Evolutionary conservation across 768 basidiomycete genomes (phyloP).

Genomic region (Termitomyces sp.): DNA sequence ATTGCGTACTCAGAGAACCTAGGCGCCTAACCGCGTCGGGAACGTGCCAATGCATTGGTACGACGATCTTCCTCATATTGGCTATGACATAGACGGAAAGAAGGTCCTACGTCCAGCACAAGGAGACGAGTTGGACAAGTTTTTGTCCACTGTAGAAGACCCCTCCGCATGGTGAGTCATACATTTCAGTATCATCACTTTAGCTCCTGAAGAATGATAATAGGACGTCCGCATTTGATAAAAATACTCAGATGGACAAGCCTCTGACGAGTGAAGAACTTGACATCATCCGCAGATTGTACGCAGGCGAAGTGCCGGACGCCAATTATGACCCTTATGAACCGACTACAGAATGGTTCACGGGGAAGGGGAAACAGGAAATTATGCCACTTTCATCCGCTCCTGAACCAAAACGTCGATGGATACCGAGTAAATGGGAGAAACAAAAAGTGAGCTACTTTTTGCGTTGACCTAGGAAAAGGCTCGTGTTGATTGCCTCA

Average conservation of each 20-base stretch:
- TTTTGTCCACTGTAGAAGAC: slow-evolving; percentile 90
- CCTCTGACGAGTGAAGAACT: slow-evolving; percentile 87
- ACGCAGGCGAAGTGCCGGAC: slow-evolving; percentile 90
- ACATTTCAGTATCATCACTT: not conserved
- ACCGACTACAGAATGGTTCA: slow-evolving; percentile 95
- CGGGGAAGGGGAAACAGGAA: slow-evolving; percentile 92
- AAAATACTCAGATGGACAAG: slow-evolving; percentile 79
- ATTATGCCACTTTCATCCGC: slow-evolving; percentile 89
- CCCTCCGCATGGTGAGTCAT: slow-evolving; percentile 76
- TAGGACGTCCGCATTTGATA: slow-evolving; percentile 93
- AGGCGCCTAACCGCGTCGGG: slow-evolving; percentile 95
- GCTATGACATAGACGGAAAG: slow-evolving; percentile 94
- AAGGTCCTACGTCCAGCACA: slow-evolving; percentile 90
- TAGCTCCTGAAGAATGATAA: not conserved
- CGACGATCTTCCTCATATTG: slow-evolving; percentile 98
- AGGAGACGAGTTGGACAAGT: slow-evolving; percentile 97
- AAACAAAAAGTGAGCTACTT: slow-evolving; percentile 80
- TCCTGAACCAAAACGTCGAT: slow-evolving; percentile 94
- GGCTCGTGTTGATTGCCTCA: slow-evolving; percentile 25
- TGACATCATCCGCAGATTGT: slow-evolving; percentile 91
- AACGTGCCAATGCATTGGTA: slow-evolving; percentile 98
- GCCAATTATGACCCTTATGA: slow-evolving; percentile 88
- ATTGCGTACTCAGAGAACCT: slow-evolving; percentile 10
- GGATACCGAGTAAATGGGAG: slow-evolving; percentile 99
- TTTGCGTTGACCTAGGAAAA: not conserved